A percentile compares a stretch with the other conserved stretches of the same genome.
Conservation (phyloP, 1,284 basidiomycete genomes). For the Crucibulum cyathiforme region DNA sequence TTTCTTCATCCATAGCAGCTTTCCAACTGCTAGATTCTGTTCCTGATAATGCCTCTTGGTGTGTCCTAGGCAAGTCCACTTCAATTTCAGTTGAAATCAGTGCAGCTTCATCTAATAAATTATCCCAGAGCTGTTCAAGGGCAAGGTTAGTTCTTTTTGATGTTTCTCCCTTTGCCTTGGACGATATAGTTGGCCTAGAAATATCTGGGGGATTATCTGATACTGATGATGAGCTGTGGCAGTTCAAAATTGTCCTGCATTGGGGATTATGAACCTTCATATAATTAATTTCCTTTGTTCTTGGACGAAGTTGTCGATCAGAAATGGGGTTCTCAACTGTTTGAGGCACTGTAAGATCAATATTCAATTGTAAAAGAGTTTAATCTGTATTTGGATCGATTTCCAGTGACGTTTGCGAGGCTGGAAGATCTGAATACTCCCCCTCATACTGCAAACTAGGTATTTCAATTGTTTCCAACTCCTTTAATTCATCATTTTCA, state of each 20-base stretch:
- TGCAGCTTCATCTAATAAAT: slow-evolving; percentile 1
- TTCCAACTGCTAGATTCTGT: slow-evolving; percentile 15
- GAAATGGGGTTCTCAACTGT: no score
- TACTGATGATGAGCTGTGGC: not conserved
- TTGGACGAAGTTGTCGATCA: no score
- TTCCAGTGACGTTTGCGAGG: slow-evolving; percentile 1
- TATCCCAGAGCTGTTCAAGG: not conserved
- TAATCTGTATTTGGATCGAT: not conserved
- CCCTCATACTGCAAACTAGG: slow-evolving; percentile 22
- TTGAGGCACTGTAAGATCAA: no score
- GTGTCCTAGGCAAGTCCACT: not conserved
- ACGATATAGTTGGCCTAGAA: slow-evolving; percentile 6
- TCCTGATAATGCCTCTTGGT: slow-evolving; percentile 9
- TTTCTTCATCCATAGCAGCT: slow-evolving; percentile 24
- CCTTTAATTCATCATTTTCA: slow-evolving; percentile 20
- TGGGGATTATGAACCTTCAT: no score
- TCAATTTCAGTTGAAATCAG: not conserved
- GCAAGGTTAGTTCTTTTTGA: not conserved
- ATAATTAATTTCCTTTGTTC: no score
- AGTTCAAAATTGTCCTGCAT: no score
- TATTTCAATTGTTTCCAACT: slow-evolving; percentile 5
- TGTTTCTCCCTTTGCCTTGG: slow-evolving; percentile 1
- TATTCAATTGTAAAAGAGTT: no score
- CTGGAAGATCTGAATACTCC: slow-evolving; percentile 10
- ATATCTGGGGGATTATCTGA: slow-evolving; percentile 4